Base-by-base conservation (phyloP, 2,329 filamentous ascomycete species). In the Didymella pinodella region DNA sequence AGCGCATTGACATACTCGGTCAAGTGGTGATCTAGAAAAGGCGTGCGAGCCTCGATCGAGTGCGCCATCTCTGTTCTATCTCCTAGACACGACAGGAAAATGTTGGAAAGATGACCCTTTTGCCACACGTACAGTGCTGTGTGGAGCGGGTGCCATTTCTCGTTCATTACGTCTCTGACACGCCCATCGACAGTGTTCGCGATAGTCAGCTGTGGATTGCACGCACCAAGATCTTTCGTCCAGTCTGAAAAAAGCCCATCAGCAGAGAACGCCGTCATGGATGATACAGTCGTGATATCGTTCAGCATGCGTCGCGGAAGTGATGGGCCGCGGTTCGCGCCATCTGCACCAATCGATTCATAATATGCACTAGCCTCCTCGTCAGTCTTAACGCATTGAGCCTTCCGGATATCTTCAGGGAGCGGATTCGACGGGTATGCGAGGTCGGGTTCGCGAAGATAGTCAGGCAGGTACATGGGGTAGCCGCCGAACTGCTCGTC, bases 401-500 rank as follows among this genome's bases (percentile, higher is more conserved):
- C 31, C 11, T 58, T 55, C 3, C 59, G 52, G 6, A 54, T 16
- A 16, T 59, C 40, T 34, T 59, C 56, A 29, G 56, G 50, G 12
- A 59, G 46, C 31, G 50, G 20, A 36, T 47, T 45, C 45, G 56
- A 18, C 26, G 43, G 11, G 34, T 52, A 59, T 14, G 64, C 46
- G 3, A 54, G 46, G 61, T 86, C 84, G 0, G 77, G 61, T 61
- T 85, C 84, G 10, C 78, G 77, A 1, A 86, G 75, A 50, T 78
- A 80, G 50, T 86, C 83, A 1, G 78, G 69, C 0, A 77, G 64
- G 58, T 82, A 63, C 83, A 54, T 76, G 0, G 77, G 72, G 57
- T 86, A 86, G 40, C 84, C 84, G 4, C 75, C 80, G 65, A 86
- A 86, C 48, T 81, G 76, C 71, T 86, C 84, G 62, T 86, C 84